Conservation (phyloP, 768 basidiomycete species). For the Agaricus subrufescens region DNA sequence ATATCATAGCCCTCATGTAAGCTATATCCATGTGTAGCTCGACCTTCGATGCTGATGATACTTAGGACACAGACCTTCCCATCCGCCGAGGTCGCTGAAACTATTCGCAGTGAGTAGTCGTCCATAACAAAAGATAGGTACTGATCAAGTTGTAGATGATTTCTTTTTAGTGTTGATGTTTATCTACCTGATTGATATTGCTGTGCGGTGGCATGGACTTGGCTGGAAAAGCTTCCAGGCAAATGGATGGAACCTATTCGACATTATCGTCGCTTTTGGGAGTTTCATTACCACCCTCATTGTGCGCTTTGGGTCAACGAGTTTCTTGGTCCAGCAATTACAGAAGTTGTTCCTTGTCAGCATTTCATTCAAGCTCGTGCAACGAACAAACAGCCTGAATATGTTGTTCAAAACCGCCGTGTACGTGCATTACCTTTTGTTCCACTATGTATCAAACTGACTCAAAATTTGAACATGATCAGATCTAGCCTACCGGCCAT, state of each 20-base stretch:
- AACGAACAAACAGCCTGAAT: conserved; percentile 82
- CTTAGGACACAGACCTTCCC: conserved; percentile 80
- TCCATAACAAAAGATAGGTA: not conserved
- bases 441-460: not conserved
- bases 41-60: not conserved
- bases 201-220: conserved; percentile 76
- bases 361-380: conserved; percentile 92
- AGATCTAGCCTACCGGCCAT: conserved; percentile 88
- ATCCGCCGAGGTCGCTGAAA: conserved; percentile 41
- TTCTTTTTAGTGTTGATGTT: conserved; percentile 73
- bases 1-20: conserved; percentile 81
- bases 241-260: conserved; percentile 95
- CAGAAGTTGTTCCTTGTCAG: conserved; percentile 91
- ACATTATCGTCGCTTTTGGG: conserved; percentile 73
- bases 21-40: conserved; percentile 18
- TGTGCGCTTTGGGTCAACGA: conserved; percentile 49
- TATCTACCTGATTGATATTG: conserved; percentile 73
- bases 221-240: conserved; percentile 81
- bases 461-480: not conserved
- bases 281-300: conserved; percentile 80
- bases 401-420: conserved; percentile 95
- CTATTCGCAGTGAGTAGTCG: conserved; percentile 50
- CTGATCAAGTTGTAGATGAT: conserved; percentile 41
- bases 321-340: conserved; percentile 56
- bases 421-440: conserved; percentile 48